Percentiles rank a stretch among this genome's conserved stretches.
Evolutionary conservation across 257 asterid species (phyloP).

Genomic region (Nicotiana otophora): DNA sequence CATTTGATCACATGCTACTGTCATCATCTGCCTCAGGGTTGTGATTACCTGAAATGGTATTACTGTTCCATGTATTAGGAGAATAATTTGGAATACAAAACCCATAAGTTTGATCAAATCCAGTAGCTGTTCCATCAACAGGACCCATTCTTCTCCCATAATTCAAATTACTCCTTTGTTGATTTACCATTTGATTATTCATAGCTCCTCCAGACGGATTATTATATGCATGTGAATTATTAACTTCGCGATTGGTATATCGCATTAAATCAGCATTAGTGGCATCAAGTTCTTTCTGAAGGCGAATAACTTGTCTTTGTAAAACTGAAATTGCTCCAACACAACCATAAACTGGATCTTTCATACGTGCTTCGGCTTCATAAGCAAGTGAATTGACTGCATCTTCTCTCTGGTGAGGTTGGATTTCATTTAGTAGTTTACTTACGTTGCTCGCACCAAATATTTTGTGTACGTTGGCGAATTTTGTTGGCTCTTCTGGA

Average conservation of each 20-base stretch:
- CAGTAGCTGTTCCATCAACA: conserved; percentile 16
- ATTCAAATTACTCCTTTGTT: neutral
- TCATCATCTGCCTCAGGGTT: neutral
- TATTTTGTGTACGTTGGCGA: conserved; percentile 59
- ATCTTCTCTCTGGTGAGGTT: conserved; percentile 63
- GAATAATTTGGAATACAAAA: conserved; percentile 18
- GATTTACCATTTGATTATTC: conserved; percentile 4
- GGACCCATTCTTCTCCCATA: conserved; percentile 16
- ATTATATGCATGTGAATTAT: neutral
- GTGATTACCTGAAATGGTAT: no score
- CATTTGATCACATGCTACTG: neutral
- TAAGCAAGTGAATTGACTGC: conserved; percentile 75
- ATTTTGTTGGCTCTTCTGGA: conserved; percentile 73
- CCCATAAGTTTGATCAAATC: conserved; percentile 25
- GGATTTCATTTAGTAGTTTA: conserved; percentile 59
- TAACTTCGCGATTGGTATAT: conserved; percentile 17
- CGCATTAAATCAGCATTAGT: conserved; percentile 61
- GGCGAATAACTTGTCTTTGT: conserved; percentile 51
- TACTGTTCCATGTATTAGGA: neutral
- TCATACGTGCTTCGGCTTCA: conserved; percentile 72
- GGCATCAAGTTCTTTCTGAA: conserved; percentile 66
- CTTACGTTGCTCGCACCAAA: conserved; percentile 81
- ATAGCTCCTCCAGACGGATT: neutral
- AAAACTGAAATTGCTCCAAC: conserved; percentile 70
- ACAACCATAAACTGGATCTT: conserved; percentile 75